These are phyloP conservation scores for Bipolaris victoriae DNA, from an alignment of 2,329 filamentous ascomycete genomes.

Conservation along the genomic window DNA sequence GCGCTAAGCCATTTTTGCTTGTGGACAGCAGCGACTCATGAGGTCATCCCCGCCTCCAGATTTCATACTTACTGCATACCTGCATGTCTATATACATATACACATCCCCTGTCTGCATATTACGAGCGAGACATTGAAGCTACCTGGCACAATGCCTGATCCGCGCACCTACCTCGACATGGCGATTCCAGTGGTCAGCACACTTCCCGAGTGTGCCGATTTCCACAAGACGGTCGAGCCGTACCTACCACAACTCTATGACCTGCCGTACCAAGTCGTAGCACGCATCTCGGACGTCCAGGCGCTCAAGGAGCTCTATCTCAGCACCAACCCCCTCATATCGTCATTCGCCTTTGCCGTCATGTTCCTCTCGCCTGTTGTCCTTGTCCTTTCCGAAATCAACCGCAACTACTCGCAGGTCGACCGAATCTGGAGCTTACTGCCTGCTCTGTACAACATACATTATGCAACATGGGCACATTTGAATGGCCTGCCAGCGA, in stretches of 20 bases:
- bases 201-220: conserved; percentile 76
- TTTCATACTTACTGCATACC: background rate
- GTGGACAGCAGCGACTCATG: conserved; percentile 31
- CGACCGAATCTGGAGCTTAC: conserved; percentile 87
- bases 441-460: conserved; percentile 84
- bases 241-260: conserved; percentile 70
- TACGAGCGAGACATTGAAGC: conserved; percentile 8
- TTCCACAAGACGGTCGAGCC: conserved; percentile 77
- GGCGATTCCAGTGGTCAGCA: conserved; percentile 72
- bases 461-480: conserved; percentile 87
- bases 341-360: conserved; percentile 74
- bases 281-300: conserved; percentile 65
- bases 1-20: conserved; percentile 12
- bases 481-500: conserved; percentile 71
- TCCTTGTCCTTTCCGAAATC: conserved; percentile 78
- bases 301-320: conserved; percentile 73
- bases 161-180: conserved; percentile 32
- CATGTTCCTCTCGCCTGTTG: conserved; percentile 71
- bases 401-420: conserved; percentile 98
- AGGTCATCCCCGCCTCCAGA: conserved; percentile 30
- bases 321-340: conserved; percentile 84
- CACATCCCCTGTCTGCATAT: conserved; percentile 3
- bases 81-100: conserved; percentile 1
- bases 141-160: conserved; percentile 52
- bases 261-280: conserved; percentile 54